Base-by-base conservation (phyloP, 1,284 basidiomycete species). In the Pisolithus thermaeus region DNA sequence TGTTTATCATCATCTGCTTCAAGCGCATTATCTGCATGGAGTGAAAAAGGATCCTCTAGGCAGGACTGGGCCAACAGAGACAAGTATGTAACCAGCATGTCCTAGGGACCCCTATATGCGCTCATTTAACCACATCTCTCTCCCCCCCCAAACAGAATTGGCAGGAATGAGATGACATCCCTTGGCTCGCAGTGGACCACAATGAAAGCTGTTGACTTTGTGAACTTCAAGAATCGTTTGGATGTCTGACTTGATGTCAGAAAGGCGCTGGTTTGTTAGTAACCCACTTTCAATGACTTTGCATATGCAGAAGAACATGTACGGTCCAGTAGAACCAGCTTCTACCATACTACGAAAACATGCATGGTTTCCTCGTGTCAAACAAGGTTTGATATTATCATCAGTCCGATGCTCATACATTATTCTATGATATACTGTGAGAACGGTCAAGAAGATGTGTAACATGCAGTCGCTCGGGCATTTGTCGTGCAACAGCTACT, bases 1-100 rank as follows among this genome's bases (percentile, higher is more conserved):
- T 45, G 5, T n/a, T 16, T 59, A 1, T 6, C 35, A 5, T 6
- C 35, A 5, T 27, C 51, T 18, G 27, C 20, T 39, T 46, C 61
- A 18, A 47, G 18, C 23, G 23, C 56, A n/a, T 56, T 78, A 49
- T 64, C 65, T 52, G 69, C 62, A 47, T 82, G 80, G 79, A 64
- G 65, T 60, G 71, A 74, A 56, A 73, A 70, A 25, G 79, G 80
- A 11, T 58, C 61, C 57, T 58, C 71, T 54, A 70, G 70, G 56
- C 66, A 65, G 51, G 80, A 81, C 57, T 82, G 79, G 78, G 63
- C 70, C 32, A 77, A 72, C 66, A 75, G 73, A 62, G 73, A 76
- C 55, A 73, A 71, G 79, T 70, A 59, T 64, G 75, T 64, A 38
- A 45, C n/a, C n/a, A 14, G 43, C 22, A 18, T 22, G 35, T 30